phyloP scores from a whole-genome alignment of 2,329 filamentous ascomycete species.

The Sporothrix pseudoabietina region DNA sequence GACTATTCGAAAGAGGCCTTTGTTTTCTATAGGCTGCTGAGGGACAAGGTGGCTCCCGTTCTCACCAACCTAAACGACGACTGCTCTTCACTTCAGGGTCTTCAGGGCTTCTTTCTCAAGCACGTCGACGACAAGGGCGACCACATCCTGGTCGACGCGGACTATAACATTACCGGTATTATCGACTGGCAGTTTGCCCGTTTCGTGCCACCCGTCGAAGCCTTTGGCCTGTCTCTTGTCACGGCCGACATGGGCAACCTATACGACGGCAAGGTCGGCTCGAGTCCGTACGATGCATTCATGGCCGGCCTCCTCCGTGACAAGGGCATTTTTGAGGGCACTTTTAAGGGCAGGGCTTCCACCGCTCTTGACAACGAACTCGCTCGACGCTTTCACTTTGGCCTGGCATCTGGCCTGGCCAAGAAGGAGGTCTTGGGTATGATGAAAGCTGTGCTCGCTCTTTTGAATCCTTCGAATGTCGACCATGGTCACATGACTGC shows the following conservation, averaged over 20 bases:
- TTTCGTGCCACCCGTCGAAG: neutral
- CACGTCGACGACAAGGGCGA: slow-evolving; percentile 30
- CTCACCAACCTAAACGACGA: neutral
- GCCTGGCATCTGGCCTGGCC: slow-evolving; percentile 20
- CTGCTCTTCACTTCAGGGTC: neutral
- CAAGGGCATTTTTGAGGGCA: neutral
- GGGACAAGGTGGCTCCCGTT: neutral
- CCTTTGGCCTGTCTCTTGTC: slow-evolving; percentile 12
- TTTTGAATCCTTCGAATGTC: neutral
- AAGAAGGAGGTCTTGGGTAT: neutral
- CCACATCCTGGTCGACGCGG: slow-evolving; percentile 23
- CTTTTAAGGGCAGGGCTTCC: too few species aligned
- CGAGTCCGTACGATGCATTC: neutral
- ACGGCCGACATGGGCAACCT: neutral
- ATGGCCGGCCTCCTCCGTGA: slow-evolving; percentile 2
- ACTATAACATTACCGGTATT: slow-evolving; percentile 18
- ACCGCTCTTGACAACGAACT: slow-evolving; percentile 4
- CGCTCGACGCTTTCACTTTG: slow-evolving; percentile 26
- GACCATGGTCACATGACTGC: neutral
- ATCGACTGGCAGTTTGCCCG: slow-evolving; percentile 27
- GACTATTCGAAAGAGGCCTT: slow-evolving; percentile 24
- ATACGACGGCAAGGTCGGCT: neutral
- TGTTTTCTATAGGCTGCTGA: neutral
- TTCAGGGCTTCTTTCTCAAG: slow-evolving; percentile 12
- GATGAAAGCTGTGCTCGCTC: neutral